phyloP scores from a whole-genome alignment of 202 grass and related monocot species.

The Dendrocalamus latiflorus region DNA sequence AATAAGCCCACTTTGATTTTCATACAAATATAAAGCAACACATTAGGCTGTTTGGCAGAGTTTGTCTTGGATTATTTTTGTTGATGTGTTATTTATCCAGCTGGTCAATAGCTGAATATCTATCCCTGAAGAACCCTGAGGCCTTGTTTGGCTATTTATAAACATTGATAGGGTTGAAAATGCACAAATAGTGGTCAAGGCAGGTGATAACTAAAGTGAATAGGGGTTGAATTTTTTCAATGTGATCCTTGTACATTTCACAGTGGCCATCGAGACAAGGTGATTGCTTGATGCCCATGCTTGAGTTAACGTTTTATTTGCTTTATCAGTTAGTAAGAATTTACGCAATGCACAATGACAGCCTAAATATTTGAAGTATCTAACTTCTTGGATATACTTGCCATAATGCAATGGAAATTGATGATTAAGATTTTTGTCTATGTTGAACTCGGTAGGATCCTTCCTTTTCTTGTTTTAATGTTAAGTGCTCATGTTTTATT shows the following conservation, averaged over 20 bases:
- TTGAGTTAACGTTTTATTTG: background rate
- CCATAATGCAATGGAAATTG: background rate
- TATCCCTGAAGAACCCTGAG: too few species aligned
- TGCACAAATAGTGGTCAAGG: background rate
- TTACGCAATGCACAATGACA: conserved; percentile 1
- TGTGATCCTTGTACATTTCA: background rate
- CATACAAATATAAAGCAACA: too few species aligned
- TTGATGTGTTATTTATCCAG: too few species aligned
- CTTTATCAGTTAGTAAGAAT: background rate
- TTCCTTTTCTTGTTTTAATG: background rate
- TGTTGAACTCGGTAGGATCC: background rate
- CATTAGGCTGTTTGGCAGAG: too few species aligned
- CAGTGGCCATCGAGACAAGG: background rate
- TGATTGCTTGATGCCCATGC: background rate
- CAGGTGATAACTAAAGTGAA: background rate
- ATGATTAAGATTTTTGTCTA: background rate
- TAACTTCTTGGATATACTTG: background rate
- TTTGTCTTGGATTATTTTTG: too few species aligned
- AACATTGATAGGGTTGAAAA: background rate
- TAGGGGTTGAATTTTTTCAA: background rate
- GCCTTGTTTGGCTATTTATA: too few species aligned
- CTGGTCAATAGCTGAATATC: too few species aligned
- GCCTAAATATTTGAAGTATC: conserved; percentile 5
- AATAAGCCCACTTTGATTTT: too few species aligned
- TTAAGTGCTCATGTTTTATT: background rate